Evolutionary conservation across 192 early-diverging fungal species (phyloP).

Genomic region (Dissophora ornata): DNA sequence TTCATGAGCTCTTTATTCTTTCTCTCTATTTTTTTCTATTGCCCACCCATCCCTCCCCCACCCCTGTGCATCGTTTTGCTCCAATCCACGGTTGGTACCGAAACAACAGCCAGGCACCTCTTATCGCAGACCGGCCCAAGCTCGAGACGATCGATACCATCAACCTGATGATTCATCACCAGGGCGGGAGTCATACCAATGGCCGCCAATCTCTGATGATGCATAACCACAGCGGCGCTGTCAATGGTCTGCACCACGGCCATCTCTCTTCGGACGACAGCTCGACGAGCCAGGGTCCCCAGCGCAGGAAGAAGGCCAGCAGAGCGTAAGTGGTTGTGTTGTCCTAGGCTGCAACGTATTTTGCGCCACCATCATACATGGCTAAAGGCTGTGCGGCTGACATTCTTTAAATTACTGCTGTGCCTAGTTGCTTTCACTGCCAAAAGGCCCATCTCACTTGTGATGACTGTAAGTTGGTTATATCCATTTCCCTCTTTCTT

Average conservation of each 20-base stretch:
- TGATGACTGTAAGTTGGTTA: conserved; percentile 67
- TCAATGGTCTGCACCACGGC: conserved; percentile 3
- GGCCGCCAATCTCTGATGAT: background rate
- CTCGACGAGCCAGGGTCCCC: conserved; percentile 3
- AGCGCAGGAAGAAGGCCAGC: conserved; percentile 64
- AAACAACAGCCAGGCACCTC: conserved; percentile 36
- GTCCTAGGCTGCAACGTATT: background rate
- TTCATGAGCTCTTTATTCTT: conserved; percentile 10
- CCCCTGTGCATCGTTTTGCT: too few species aligned
- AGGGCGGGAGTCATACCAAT: conserved; percentile 10
- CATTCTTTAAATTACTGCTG: too few species aligned
- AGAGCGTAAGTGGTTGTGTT: conserved; percentile 53
- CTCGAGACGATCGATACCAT: conserved; percentile 53
- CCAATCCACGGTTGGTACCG: too few species aligned
- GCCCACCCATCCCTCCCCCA: conserved; percentile 4
- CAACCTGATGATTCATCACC: conserved; percentile 50
- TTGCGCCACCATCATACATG: too few species aligned
- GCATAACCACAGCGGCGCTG: conserved; percentile 9
- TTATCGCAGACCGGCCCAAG: conserved; percentile 52
- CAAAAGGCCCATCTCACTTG: conserved; percentile 84
- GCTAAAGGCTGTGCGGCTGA: too few species aligned
- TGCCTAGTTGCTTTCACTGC: conserved; percentile 77
- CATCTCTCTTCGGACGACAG: conserved; percentile 18
- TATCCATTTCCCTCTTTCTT: background rate
- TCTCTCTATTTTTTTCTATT: conserved; percentile 4